Evolutionary conservation across 2,329 filamentous ascomycete genomes (phyloP).

Genomic region (Elsinoe batatas): DNA sequence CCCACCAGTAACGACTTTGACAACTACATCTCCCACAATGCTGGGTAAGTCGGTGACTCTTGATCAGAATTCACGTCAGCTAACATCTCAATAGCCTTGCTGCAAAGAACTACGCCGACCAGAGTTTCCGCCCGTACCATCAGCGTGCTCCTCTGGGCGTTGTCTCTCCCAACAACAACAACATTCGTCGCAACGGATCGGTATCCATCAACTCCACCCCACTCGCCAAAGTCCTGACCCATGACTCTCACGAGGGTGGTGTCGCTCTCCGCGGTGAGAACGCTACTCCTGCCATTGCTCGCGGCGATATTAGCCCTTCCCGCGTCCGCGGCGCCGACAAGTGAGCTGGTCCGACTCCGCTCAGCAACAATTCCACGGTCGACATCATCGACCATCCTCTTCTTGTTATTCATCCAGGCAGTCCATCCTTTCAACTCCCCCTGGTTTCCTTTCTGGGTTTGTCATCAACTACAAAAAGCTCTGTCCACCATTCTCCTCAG

Average conservation of each 20-base stretch:
- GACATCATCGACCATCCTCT: not conserved
- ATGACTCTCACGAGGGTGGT: constrained; percentile 12
- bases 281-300: constrained; percentile 14
- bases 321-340: constrained; percentile 5
- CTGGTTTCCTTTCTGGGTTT: not conserved
- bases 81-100: constrained; percentile 18
- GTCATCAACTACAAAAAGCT: not conserved
- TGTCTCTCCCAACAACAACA: constrained; percentile 22
- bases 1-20: constrained; percentile 28
- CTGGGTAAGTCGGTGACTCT: constrained; percentile 15
- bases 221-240: constrained; percentile 5
- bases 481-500: not conserved
- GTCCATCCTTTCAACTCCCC: constrained; percentile 6
- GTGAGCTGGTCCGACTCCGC: not conserved
- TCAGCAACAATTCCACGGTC: not conserved
- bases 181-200: constrained; percentile 17
- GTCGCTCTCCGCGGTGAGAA: constrained; percentile 8
- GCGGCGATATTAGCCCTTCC: constrained; percentile 13
- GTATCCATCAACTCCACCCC: constrained; percentile 15
- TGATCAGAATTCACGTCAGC: not conserved
- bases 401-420: constrained; percentile 10
- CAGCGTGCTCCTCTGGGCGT: constrained; percentile 19
- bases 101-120: constrained; percentile 28
- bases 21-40: constrained; percentile 25
- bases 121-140: constrained; percentile 20